Base-by-base conservation (phyloP, 257 asterid genomes). In the Rubia yunnanensis region DNA sequence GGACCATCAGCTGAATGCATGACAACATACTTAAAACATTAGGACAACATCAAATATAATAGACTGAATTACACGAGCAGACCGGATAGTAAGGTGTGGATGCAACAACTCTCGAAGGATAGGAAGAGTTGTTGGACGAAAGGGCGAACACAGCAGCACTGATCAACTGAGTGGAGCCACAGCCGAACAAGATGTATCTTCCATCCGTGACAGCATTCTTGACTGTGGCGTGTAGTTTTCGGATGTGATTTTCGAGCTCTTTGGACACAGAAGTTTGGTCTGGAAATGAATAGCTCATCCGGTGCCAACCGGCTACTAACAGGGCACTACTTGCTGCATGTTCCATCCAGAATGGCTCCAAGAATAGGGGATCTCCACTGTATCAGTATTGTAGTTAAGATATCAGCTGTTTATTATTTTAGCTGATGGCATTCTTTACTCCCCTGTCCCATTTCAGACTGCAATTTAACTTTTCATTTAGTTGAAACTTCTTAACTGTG, bases 111-210 rank as follows among this genome's bases (percentile, higher is more conserved):
- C 30, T 62, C n/a, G 95, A 77, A 0, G 87, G 83, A 0, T 83
- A 69, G 18, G 94, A 79, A 2, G 81, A 66, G 73, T 86, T 76
- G 2, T 26, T 36, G 32, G 44, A 63, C 11, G 95, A 81, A 65
- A 90, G 95, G 27, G 95, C 95, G 30, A 59, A 77, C 17, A 85
- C 81, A 0, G 94, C 95, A 10, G 97, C 97, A 26, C 66, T 62
- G 1, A 85, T 78, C 34, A 90, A 86, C 10, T 81, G 95, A 2
- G 95, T 80, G 9, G 97, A 90, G 23, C 97, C 97, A 22, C 30
- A 80, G 3, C 97, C 95, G 61, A 84, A 82, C 3, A 90, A 39
- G 15, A 90, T 72, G 75, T 76, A 61, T 57, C 76, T 85, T 1
- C 80, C 90, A n/a, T 85, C 35, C 0, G 88, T 79, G 35, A 66